Base-by-base conservation (phyloP, 1,139 yeast species). In the Candida sanyaensis region DNA sequence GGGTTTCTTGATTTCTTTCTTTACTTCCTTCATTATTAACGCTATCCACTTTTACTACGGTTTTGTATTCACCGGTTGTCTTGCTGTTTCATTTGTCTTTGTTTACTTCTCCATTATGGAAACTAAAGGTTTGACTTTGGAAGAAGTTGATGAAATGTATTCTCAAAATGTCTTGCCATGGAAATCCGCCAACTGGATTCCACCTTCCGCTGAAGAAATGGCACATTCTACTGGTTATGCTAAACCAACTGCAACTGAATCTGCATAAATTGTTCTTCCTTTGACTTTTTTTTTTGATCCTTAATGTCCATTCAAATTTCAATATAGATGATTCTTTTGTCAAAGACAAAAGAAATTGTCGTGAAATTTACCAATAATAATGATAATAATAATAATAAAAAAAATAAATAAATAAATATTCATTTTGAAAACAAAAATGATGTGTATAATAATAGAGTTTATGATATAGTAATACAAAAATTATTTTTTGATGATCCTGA, bases 1-100 rank as follows among this genome's bases (percentile, higher is more conserved):
- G 73, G 90, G 90, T 58, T 88, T 88, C 71, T 77, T 84, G 50
- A 85, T 88, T 67, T 84, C 90, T 1, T 80, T 84, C 66, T 79
- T 82, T 62, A 84, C 91, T 37, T 90, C 93, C 39, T 84, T 85
- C 64, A 78, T 87, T 57, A 81, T 87, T 34, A 59, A 59, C 12
- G 65, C 69, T 40, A 69, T 69, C 49, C 73, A 68, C 51, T 66
- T 66, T 50, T 64, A 81, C 71, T 86, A 84, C 64, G 92, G 93
- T 54, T 86, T 80, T 62, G 90, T 86, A 43, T 87, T 87, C 70
- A 79, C 83, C 55, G 92, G 89, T 21, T 84, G 88, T 68, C 71
- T 78, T 62, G 64, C 83, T 38, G 68, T 79, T 52, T 84, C 88
- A 23, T 65, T 72, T 63, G 64, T 81, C 59, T 81, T 77, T 59